Conservation (phyloP, 2,329 filamentous ascomycete genomes). For the Septoria linicola region DNA sequence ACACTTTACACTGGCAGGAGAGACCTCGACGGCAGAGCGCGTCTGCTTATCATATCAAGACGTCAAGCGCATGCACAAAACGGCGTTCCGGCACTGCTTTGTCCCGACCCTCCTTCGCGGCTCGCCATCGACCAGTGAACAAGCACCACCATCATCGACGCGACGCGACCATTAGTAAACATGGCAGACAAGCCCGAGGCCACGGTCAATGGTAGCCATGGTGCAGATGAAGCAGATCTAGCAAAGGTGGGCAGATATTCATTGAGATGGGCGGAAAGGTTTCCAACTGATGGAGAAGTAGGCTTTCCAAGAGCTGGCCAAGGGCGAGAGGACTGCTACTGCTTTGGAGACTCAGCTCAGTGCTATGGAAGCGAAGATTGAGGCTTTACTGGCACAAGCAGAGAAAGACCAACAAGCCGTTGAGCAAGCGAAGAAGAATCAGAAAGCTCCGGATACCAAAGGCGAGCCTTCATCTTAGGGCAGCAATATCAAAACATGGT, state of each 20-base stretch:
- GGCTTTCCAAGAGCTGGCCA: conserved; percentile 53
- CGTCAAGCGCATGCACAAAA: conserved; percentile 8
- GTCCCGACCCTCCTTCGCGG: conserved; percentile 5
- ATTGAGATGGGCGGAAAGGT: too few species aligned
- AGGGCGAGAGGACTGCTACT: conserved; percentile 56
- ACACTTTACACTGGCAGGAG: not conserved
- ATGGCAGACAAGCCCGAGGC: conserved; percentile 29
- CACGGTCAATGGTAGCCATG: conserved; percentile 22
- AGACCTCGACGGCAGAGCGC: conserved; percentile 3
- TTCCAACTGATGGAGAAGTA: conserved; percentile 26
- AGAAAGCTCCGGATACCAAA: conserved; percentile 24
- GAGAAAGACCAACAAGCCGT: conserved; percentile 42
- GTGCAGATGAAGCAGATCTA: conserved; percentile 29
- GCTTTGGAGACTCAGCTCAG: conserved; percentile 56
- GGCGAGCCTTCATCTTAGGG: not conserved
- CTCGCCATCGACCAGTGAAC: not conserved
- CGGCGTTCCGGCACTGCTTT: conserved; percentile 5
- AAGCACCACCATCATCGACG: not conserved
- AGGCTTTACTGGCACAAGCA: conserved; percentile 51
- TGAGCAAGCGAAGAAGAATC: conserved; percentile 28
- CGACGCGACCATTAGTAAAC: not conserved
- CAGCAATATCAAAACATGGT: too few species aligned
- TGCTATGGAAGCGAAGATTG: conserved; percentile 56
- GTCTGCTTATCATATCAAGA: conserved; percentile 18
- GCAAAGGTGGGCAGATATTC: conserved; percentile 28